Evolutionary conservation across 108 stramenopile species (phyloP).

Genomic region (Stephanodiscus minutulus): DNA sequence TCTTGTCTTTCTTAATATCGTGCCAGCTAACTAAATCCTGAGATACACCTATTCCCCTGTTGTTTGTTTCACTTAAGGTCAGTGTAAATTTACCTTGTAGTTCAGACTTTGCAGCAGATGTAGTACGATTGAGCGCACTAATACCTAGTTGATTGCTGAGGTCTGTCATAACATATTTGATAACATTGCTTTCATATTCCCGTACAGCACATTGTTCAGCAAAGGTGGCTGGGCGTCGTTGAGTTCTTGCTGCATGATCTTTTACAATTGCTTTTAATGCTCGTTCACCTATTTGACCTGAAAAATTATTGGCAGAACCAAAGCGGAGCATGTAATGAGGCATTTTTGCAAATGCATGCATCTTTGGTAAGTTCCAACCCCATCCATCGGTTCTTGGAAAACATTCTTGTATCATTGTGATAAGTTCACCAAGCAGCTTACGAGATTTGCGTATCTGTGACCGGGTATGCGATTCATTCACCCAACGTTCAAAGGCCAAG

Average conservation of each 20-base stretch:
- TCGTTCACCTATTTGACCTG: background rate
- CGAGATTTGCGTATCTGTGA: background rate
- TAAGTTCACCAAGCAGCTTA: background rate
- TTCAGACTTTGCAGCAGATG: no score
- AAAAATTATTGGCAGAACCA: background rate
- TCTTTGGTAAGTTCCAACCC: background rate
- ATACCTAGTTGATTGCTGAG: no score
- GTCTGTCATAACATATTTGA: no score
- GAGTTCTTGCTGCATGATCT: background rate
- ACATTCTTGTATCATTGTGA: background rate
- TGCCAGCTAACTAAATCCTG: no score
- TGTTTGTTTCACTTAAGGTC: no score
- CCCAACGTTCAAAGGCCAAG: background rate
- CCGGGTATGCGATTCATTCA: background rate
- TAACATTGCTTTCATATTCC: no score
- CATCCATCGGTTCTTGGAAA: background rate
- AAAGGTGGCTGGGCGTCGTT: no score
- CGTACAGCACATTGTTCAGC: no score
- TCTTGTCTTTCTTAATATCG: no score
- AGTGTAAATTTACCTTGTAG: no score
- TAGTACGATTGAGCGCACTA: no score
- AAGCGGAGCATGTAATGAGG: background rate
- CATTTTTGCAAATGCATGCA: background rate
- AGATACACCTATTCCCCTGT: no score
- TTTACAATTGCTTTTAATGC: background rate